phyloP scores from a whole-genome alignment of 495 filamentous ascomycete species.

The Aspergillus nanangensis region DNA sequence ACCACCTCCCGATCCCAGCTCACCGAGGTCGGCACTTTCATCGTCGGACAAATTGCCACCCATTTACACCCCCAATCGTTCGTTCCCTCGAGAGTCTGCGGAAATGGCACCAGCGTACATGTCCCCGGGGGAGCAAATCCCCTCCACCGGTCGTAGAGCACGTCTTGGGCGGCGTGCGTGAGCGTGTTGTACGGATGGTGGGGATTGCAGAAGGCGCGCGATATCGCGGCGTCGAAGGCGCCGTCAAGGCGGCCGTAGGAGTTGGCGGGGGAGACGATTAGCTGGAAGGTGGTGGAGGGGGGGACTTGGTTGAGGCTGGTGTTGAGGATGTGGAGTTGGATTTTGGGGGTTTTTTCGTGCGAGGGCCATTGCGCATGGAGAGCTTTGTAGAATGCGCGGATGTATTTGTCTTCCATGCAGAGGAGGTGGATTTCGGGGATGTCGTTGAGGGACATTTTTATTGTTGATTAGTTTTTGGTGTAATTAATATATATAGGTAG shows the following conservation, averaged over 20 bases:
- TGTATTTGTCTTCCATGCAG: constrained; percentile 14
- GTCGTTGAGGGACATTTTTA: constrained; percentile 2
- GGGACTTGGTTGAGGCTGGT: constrained; percentile 5
- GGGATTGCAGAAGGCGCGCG: constrained; percentile 37
- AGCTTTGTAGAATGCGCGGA: constrained; percentile 7
- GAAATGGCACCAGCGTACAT: constrained; percentile 42
- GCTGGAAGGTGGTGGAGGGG: constrained; percentile 28
- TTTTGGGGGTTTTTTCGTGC: constrained; percentile 1
- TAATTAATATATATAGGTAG: too few relatives aligned
- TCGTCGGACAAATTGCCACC: constrained; percentile 49
- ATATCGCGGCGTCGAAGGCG: constrained; percentile 51
- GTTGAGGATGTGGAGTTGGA: constrained; percentile 3
- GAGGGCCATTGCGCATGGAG: constrained; percentile 6
- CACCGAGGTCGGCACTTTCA: constrained; percentile 35
- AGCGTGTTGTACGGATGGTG: constrained; percentile 40
- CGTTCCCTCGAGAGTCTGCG: constrained; percentile 14
- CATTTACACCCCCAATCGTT: constrained; percentile 36
- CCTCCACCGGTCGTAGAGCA: constrained; percentile 41
- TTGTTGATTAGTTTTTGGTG: too few relatives aligned
- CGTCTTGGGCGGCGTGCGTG: constrained; percentile 32
- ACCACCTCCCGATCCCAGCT: constrained; percentile 50
- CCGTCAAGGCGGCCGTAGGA: constrained; percentile 49
- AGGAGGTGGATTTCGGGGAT: constrained; percentile 15
- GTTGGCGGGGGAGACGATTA: constrained; percentile 50
- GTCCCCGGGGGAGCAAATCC: constrained; percentile 46